Evolutionary conservation across 1,139 yeast species (phyloP).

Genomic region (Casaregolazyma suthepensis): DNA sequence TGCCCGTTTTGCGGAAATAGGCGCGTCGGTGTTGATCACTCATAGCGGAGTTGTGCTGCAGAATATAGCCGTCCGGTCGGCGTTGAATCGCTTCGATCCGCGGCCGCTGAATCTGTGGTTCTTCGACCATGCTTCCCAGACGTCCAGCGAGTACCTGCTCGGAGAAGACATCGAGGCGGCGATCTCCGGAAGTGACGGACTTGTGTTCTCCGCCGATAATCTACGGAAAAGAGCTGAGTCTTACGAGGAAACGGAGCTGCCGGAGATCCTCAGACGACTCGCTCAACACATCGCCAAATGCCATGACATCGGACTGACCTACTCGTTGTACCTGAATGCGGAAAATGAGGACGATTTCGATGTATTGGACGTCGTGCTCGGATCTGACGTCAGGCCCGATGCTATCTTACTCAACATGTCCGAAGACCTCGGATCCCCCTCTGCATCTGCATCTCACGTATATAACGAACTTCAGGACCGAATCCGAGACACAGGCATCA

Average conservation of each 20-base stretch:
- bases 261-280: not conserved
- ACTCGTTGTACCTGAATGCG: conserved; percentile 1
- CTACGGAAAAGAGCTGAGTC: conserved; percentile 2
- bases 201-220: conserved; percentile 14
- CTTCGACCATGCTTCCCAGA: conserved; percentile 6
- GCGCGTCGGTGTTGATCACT: conserved; percentile 19
- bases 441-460: not conserved
- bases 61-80: conserved; percentile 22
- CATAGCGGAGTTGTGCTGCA: conserved; percentile 23
- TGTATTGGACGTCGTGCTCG: not conserved
- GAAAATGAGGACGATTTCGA: not conserved
- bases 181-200: conserved; percentile 24
- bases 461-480: not conserved
- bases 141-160: conserved; percentile 16
- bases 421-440: not conserved
- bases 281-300: conserved; percentile 3
- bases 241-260: not conserved
- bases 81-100: conserved; percentile 18
- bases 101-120: conserved; percentile 23
- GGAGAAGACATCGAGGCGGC: conserved; percentile 26
- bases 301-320: conserved; percentile 6
- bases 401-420: not conserved
- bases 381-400: conserved; percentile 6
- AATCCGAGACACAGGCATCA: not conserved
- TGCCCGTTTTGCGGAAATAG: conserved; percentile 16